Base-by-base conservation (phyloP, 140 eudicot species). In the Erigeron philadelphicus region DNA sequence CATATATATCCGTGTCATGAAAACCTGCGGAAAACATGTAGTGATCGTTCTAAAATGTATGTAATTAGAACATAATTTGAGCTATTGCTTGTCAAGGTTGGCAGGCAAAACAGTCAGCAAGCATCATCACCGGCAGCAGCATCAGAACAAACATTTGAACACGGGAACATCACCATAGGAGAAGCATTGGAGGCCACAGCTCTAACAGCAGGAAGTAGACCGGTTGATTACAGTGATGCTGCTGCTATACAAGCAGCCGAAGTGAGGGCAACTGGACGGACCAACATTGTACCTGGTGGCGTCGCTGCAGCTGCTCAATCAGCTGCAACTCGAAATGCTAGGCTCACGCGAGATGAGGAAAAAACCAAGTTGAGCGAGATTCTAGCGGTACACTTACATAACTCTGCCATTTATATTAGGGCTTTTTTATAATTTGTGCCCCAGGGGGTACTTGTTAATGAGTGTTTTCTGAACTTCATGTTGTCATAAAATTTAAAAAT, bases 281-380 rank as follows among this genome's bases (percentile, higher is more conserved):
- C 88, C 72, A 83, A 83, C 77, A 84, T 83, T 13, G 84, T 92
- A 6, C 96, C 96, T 0, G 90, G 95, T 8, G 98, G 98, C 0
- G 87, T 92, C 16, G 98, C 96, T 21, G 98, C 98, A 7, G 96
- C 96, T 2, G 98, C 96, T 45, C 98, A 92, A 74, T 89, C 98
- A 0, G 96, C 96, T n/a, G 98, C 98, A 13, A 88, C 95, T 23
- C 80, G 89, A 55, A 92, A 92, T 70, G 95, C 98, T 17, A 76
- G 95, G 11, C 59, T 76, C 42, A 75, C 86, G 12, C 74, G 80
- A 35, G 96, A 92, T 2, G 95, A 86, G 79, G 98, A 92, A 6
- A 92, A 92, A 76, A 92, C 98, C 35, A 92, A 83, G 66, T 63
- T 92, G 64, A 77, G 82, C 64, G 98, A 92, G 35, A 72, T 92